Evolutionary conservation across 2,329 filamentous ascomycete genomes (phyloP).

Genomic region (Pseudopithomyces maydicus): DNA sequence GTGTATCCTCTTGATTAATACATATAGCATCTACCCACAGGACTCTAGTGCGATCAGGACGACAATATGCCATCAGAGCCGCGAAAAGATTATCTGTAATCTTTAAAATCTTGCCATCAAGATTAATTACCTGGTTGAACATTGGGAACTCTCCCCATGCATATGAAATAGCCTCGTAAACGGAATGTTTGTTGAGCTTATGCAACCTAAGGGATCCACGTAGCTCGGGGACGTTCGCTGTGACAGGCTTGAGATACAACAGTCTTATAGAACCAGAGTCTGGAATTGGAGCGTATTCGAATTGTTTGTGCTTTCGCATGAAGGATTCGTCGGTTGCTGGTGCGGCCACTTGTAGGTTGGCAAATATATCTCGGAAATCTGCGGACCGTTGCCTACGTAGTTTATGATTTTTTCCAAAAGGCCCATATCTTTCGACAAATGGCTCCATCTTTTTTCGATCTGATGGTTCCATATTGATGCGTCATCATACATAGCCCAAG

Average conservation of each 20-base stretch:
- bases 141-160: constrained; percentile 7
- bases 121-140: not conserved
- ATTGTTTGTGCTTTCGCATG: not conserved
- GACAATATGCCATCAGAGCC: constrained; percentile 8
- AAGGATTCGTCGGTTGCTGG: not conserved
- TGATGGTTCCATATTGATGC: not conserved
- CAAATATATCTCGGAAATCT: not conserved
- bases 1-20: constrained; percentile 16
- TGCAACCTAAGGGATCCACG: not conserved
- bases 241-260: not conserved
- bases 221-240: not conserved
- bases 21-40: constrained; percentile 10
- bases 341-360: not conserved
- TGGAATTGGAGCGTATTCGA: not conserved
- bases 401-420: not conserved
- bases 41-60: constrained; percentile 2
- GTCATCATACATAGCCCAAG: too few species aligned
- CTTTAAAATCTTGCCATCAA: constrained; percentile 1
- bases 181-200: not conserved
- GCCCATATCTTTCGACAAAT: not conserved
- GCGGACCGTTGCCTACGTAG: not conserved
- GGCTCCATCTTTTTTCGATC: not conserved
- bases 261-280: constrained; percentile 4
- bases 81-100: constrained; percentile 7
- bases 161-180: constrained; percentile 7